Conservation (phyloP, 108 stramenopile genomes). For the Nitzschia putrida region DNA sequence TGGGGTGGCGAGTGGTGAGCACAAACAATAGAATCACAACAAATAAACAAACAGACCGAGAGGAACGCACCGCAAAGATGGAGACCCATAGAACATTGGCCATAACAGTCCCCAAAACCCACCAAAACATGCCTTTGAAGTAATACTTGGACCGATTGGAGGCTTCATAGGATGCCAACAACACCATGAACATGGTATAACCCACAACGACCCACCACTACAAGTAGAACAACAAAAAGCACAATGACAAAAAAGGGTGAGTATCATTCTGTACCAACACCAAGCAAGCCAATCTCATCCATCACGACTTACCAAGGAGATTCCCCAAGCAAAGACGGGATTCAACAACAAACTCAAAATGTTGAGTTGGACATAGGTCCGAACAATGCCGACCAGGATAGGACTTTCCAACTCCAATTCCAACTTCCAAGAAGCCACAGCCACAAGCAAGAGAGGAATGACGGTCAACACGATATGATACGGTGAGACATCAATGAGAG, state of each 20-base stretch:
- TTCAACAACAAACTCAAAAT: conserved; percentile 73
- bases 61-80: conserved; percentile 42
- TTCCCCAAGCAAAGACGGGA: conserved; percentile 69
- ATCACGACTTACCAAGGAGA: background rate
- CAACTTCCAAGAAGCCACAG: conserved; percentile 25
- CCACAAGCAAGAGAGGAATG: conserved; percentile 29
- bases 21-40: too few species aligned
- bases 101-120: conserved; percentile 43
- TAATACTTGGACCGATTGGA: conserved; percentile 67
- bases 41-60: background rate
- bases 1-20: too few species aligned
- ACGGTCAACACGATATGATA: conserved; percentile 25
- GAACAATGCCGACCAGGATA: conserved; percentile 34
- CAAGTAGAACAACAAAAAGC: background rate
- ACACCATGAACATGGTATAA: conserved; percentile 68
- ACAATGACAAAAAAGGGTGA: background rate
- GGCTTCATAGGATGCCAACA: conserved; percentile 71
- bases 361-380: conserved; percentile 73
- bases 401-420: conserved; percentile 43
- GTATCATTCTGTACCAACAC: too few species aligned
- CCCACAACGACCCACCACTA: conserved; percentile 37
- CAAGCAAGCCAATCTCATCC: too few species aligned
- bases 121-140: conserved; percentile 59
- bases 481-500: conserved; percentile 40
- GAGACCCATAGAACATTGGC: conserved; percentile 53